Base-by-base conservation (phyloP, 139 green algal species). In the Coccomyxa sp. region DNA sequence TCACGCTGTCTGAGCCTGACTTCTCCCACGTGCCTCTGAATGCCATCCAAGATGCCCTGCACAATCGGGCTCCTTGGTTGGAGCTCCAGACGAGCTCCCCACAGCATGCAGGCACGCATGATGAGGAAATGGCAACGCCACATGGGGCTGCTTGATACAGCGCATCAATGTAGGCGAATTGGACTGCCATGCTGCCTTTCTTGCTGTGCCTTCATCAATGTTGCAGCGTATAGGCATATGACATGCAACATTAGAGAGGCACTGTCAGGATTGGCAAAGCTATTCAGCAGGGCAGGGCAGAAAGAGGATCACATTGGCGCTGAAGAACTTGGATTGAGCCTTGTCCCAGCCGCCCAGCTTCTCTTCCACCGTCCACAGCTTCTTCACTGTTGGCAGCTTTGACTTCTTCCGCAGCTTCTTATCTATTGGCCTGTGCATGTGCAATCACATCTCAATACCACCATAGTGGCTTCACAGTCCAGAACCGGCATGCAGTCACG, bases 361-460 rank as follows among this genome's bases (percentile, higher is more conserved):
- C 38, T 87, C 78, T 70, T 96, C 92, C n/a, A 95, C 92, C 0
- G 76, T 89, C 89, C 90, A 94, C 38, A 91, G 35, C 0, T 78
- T 76, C 81, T 85, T 88, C 37, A 92, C 85, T 22, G 40, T 54
- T 0, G 79, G 84, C 68, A 88, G 41, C 70, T 76, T 75, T 16
- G 18, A 39, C 31, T 24, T 27, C 71, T 68, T 55, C 12, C 10
- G 38, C 22, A 55, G 0, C 38, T 58, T 55, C 38, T 58, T 38
- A 16, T 68, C 71, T 16, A 55, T 76, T 37, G 38, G 40, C 38
- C 38, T 76, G 71, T 9, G 24, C 44, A 58, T 16, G 44, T n/a
- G n/a, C n/a, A n/a, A n/a, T n/a, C n/a, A n/a, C n/a, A n/a, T n/a
- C n/a, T n/a, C n/a, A n/a, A n/a, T n/a, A n/a, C n/a, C n/a, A n/a